Evolutionary conservation across 768 basidiomycete genomes (phyloP), one percentile per base, ranked within the genome.

Genomic region (Naganishia antarctica): DNA sequence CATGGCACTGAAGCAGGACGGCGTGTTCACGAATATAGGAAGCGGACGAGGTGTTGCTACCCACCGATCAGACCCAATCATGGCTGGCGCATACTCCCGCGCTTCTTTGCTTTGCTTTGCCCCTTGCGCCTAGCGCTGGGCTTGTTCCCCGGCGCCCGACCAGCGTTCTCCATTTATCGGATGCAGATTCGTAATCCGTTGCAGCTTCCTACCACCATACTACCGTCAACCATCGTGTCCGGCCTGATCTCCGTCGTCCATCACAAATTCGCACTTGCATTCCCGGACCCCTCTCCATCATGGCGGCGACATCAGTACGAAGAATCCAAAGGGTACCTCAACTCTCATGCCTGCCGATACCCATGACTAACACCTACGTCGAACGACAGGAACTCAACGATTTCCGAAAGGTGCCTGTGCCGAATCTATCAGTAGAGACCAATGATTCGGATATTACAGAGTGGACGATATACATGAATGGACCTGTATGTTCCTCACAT

Each of bases 391-490:
- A 76, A 50, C 65, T 76, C 8, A 57, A 50, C 4, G 74, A 75
- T 28, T 60, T 76, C 45, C 65, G 68, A 47, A 66, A 64, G 34
- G 45, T 66, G 6, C 74, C 76, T 32, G 66, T 71, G 15, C 44
- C 68, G 12, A 66, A 69, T 29, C 69, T 78, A 50, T 48, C 53
- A 0, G 73, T 78, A 7, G 57, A 66, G n/a, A 69, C 76, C 0
- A 67, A 74, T n/a, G 78, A 78, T 25, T 67, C 67, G 41, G 76
- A 77, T 62, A 57, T 78, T 12, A 62, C 70, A 12, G 46, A 61
- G 9, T 78, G 78, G 78, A 61, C 64, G 37, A 71, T 75, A 2
- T 66, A 60, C 18, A 71, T 78, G 21, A 63, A 58, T 2, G 78
- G 78, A n/a, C 78, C 78, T 34, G 78, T 78, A 34, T 44, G 60